phyloP scores from a whole-genome alignment of 2,329 filamentous ascomycete species.

The Zasmidium citrigriseum region DNA sequence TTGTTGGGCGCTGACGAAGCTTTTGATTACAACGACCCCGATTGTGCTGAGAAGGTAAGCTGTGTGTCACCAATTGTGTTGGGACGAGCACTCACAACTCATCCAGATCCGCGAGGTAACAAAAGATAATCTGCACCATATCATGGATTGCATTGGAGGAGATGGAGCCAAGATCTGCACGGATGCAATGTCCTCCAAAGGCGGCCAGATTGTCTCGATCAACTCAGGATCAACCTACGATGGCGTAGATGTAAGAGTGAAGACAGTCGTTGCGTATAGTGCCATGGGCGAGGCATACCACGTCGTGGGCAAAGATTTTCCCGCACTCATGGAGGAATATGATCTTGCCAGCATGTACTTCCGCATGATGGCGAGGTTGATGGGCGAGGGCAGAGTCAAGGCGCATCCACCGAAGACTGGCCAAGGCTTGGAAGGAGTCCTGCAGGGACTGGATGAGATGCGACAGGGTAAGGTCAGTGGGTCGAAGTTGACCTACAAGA shows the following conservation, averaged over 20 bases:
- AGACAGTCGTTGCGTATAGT: background rate
- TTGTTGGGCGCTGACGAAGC: conserved; percentile 32
- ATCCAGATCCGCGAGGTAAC: conserved; percentile 1
- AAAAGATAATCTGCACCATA: conserved; percentile 6
- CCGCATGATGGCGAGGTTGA: conserved; percentile 26
- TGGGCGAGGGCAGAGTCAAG: conserved; percentile 32
- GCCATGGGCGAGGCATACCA: conserved; percentile 37
- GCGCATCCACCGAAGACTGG: conserved; percentile 39
- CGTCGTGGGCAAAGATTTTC: conserved; percentile 43
- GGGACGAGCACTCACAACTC: background rate
- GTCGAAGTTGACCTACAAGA: conserved; percentile 32
- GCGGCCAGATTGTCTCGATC: conserved; percentile 1
- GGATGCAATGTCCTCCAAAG: background rate
- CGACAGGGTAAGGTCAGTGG: conserved; percentile 35
- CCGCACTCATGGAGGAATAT: conserved; percentile 26
- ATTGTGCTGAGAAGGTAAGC: background rate
- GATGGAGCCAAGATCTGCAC: background rate
- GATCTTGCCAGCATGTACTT: conserved; percentile 25
- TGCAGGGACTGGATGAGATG: conserved; percentile 32
- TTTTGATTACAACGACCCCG: conserved; percentile 36
- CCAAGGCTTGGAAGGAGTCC: conserved; percentile 36
- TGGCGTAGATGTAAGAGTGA: background rate
- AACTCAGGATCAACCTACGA: background rate
- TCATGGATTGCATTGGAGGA: conserved; percentile 39
- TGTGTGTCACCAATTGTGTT: background rate